phyloP scores from a whole-genome alignment of 306 rosid genomes.

The Sindora glabra region DNA sequence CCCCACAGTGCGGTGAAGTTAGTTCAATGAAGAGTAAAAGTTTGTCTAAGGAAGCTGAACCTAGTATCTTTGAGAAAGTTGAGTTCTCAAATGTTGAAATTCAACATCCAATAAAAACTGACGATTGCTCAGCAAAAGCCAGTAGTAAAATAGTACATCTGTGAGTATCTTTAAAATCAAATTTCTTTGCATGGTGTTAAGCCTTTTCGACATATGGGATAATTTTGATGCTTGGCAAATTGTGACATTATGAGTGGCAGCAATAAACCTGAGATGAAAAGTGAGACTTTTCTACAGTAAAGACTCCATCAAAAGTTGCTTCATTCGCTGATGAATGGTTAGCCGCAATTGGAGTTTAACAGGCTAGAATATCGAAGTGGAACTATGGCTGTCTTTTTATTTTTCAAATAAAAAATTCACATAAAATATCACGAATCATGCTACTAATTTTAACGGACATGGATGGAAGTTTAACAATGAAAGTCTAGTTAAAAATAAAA shows the following conservation, averaged over 20 bases:
- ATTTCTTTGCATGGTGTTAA: background rate
- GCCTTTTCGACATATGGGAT: background rate
- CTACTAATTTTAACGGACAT: too few relatives aligned
- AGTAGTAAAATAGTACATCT: slow-evolving; percentile 16
- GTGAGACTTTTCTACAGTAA: slow-evolving; percentile 32
- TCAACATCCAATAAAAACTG: slow-evolving; percentile 7
- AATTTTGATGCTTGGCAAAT: background rate
- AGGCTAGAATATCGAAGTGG: too few relatives aligned
- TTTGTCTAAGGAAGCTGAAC: slow-evolving; percentile 27
- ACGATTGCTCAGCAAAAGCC: slow-evolving; percentile 8
- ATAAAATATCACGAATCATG: too few relatives aligned
- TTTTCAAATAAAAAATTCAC: too few relatives aligned
- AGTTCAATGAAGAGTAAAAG: slow-evolving; percentile 13
- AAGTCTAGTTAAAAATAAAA: too few relatives aligned
- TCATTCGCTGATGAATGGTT: slow-evolving; percentile 96
- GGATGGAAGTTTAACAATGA: too few relatives aligned
- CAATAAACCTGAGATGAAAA: slow-evolving; percentile 18
- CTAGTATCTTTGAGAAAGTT: slow-evolving; percentile 4
- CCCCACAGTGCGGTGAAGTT: slow-evolving; percentile 15
- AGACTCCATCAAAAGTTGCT: slow-evolving; percentile 48
- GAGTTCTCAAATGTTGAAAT: slow-evolving; percentile 15
- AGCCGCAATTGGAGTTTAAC: slow-evolving; percentile 85
- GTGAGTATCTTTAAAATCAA: slow-evolving; percentile 37
- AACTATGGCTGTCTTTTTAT: too few relatives aligned
- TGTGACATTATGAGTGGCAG: slow-evolving; percentile 34